Conservation (phyloP, 352 stramenopile species). For the Phytopythium vexans region DNA sequence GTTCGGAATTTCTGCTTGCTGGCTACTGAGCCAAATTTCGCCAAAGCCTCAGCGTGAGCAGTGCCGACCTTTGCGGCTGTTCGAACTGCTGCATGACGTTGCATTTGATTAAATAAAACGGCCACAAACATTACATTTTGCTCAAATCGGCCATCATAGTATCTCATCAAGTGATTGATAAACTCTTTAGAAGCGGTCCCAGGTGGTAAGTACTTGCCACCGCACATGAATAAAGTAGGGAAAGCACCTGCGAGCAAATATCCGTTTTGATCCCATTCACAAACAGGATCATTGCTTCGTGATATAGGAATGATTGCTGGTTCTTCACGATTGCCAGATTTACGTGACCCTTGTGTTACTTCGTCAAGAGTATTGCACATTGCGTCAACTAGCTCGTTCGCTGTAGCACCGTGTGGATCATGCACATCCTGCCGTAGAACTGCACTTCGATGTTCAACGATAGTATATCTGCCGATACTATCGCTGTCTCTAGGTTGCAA, state of each 20-base stretch:
- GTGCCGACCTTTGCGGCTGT: constrained; percentile 6
- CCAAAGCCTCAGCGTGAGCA: neutral
- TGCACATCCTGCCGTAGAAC: neutral
- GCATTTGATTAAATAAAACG: constrained; percentile 13
- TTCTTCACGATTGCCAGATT: no score
- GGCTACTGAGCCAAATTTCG: constrained; percentile 5
- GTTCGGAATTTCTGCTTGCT: constrained; percentile 1
- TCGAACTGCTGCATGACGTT: constrained; percentile 7
- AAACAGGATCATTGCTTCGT: neutral
- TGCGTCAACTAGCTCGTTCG: constrained; percentile 5
- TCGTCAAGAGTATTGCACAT: neutral
- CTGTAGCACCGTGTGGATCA: neutral
- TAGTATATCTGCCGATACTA: no score
- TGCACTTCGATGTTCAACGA: no score
- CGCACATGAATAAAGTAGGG: constrained; percentile 8
- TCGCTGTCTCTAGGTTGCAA: no score
- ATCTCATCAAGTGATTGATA: constrained; percentile 7
- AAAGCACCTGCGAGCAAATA: constrained; percentile 9
- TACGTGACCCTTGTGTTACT: neutral
- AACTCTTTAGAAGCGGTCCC: neutral
- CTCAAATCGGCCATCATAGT: constrained; percentile 15
- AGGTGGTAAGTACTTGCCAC: neutral
- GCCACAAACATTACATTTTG: neutral
- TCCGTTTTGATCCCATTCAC: constrained; percentile 12
- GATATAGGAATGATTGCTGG: constrained; percentile 3